phyloP scores from a whole-genome alignment of 2,329 filamentous ascomycete genomes.

The Plenodomus biglobosus region DNA sequence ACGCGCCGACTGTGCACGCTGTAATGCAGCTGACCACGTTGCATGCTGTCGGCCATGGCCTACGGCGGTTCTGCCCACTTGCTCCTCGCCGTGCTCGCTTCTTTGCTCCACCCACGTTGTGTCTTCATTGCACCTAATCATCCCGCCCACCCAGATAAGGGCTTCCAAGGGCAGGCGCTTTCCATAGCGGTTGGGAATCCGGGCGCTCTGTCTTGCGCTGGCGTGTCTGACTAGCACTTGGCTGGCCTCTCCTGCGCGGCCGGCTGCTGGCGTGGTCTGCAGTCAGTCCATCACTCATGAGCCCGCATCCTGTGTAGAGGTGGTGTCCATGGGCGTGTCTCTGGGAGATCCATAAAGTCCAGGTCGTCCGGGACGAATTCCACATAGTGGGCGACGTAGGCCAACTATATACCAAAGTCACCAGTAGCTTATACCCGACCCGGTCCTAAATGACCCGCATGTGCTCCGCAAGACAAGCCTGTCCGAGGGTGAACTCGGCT shows the following conservation, averaged over 20 bases:
- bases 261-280: constrained; percentile 21
- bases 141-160: constrained; percentile 31
- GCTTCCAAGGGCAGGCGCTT: constrained; percentile 21
- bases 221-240: constrained; percentile 15
- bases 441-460: constrained; percentile 31
- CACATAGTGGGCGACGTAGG: constrained; percentile 18
- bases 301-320: constrained; percentile 18
- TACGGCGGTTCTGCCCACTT: constrained; percentile 9
- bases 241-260: constrained; percentile 25
- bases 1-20: constrained; percentile 8
- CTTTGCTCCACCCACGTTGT: constrained; percentile 28
- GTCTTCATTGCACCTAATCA: constrained; percentile 22
- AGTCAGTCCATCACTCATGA: constrained; percentile 18
- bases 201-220: constrained; percentile 16
- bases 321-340: constrained; percentile 21
- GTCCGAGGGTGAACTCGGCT: constrained; percentile 25
- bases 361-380: constrained; percentile 16
- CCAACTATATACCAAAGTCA: constrained; percentile 28
- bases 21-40: constrained; percentile 15
- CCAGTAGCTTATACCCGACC: constrained; percentile 11
- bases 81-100: constrained; percentile 25
- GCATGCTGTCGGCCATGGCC: constrained; percentile 5
- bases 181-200: constrained; percentile 30
- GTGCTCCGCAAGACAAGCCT: constrained; percentile 27
- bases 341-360: constrained; percentile 22